Evolutionary conservation across 768 basidiomycete genomes (phyloP).

Genomic region (Psilocybe tampanensis): DNA sequence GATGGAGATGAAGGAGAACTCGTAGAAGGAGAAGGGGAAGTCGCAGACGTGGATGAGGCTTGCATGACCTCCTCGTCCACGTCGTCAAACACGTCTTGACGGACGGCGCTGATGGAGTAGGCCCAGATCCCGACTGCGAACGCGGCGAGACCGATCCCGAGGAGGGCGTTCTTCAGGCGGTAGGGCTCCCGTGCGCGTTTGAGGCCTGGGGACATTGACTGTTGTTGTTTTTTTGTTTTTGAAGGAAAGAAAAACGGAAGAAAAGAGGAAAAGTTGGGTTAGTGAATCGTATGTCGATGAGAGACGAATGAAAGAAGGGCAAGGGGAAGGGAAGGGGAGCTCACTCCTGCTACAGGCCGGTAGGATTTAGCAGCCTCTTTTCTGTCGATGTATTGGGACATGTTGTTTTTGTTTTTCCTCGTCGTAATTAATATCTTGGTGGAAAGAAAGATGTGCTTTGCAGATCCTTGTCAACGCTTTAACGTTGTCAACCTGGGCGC

Average conservation of each 20-base stretch:
- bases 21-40: not conserved
- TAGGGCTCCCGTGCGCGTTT: slow-evolving; percentile 87
- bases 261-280: not conserved
- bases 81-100: slow-evolving; percentile 91
- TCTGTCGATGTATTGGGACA: slow-evolving; percentile 46
- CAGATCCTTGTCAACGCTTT: too few species aligned
- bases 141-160: slow-evolving; percentile 67
- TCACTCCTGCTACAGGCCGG: slow-evolving; percentile 54
- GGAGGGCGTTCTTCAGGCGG: slow-evolving; percentile 74
- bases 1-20: not conserved
- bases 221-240: not conserved
- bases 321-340: not conserved
- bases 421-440: too few species aligned
- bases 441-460: too few species aligned
- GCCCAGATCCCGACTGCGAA: slow-evolving; percentile 86
- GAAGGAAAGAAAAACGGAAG: not conserved
- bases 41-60: slow-evolving; percentile 46
- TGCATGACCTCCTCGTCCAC: slow-evolving; percentile 76
- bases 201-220: slow-evolving; percentile 89
- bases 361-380: slow-evolving; percentile 48
- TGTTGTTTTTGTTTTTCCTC: not conserved
- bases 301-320: too few species aligned
- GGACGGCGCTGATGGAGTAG: slow-evolving; percentile 93
- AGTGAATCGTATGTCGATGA: too few species aligned
- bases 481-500: too few species aligned